Evolutionary conservation across 371 early-diverging fungal genomes (phyloP), one percentile per base, ranked within the genome.

Genomic region (Mortierella sp.): DNA sequence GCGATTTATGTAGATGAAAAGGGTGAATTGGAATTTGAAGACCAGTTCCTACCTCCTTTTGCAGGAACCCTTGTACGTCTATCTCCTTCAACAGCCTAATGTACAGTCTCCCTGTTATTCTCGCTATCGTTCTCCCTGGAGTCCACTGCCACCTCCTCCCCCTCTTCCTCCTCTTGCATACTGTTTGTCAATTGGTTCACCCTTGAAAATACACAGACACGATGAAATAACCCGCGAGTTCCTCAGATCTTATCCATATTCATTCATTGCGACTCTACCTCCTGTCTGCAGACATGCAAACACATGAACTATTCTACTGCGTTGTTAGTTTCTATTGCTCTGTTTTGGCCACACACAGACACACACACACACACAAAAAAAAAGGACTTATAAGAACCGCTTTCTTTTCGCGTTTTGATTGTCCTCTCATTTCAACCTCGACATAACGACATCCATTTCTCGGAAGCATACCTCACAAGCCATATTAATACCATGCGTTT

Each of bases 401-500:
- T 54, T 6, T 26, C 54, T 26, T 54, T 24, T n/a, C 54, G 12
- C 8, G 5, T 54, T 9, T 24, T 54, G 0, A 10, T 54, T 54
- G 10, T 12, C 1, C 12, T 26, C 54, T 49, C n/a, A 3, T 10
- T 49, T 49, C 49, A 37, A 24, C 20, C 32, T 20, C 45, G 43
- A 62, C 12, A 37, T 16, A 37, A 51, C 28, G 11, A 10, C 20
- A 55, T 16, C 55, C 18, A 55, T 12, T 10, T 4, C 55, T 55
- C 28, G 24, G 55, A 10, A 18, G 16, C 49, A 43, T 35, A 22
- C 24, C 20, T 51, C n/a, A 51, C 5, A 51, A 14, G 12, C 10
- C 28, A 45, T 18, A 18, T 47, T 30, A 22, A 57, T 32, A 59
- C 24, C 24, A 79, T 79, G 75, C 75, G 72, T 24, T 62, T 64